Evolutionary conservation across 495 filamentous ascomycete genomes (phyloP).

Genomic region (Aspergillus steynii): DNA sequence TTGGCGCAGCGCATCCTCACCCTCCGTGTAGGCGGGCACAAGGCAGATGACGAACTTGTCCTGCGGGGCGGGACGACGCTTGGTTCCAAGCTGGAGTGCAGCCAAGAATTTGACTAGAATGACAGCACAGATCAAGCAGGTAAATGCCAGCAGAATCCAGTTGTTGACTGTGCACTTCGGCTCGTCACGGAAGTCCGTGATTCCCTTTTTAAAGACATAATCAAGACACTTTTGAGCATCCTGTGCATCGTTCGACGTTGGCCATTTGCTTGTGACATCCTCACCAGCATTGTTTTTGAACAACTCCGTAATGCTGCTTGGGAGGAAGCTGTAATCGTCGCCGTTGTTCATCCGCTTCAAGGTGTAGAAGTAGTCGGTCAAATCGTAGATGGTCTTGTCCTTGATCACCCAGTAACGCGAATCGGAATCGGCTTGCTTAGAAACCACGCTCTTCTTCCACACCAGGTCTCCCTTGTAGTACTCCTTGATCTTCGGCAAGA

Average conservation of each 20-base stretch:
- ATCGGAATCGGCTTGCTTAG: slow-evolving; percentile 59
- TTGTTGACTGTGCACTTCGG: slow-evolving; percentile 85
- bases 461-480: slow-evolving; percentile 90
- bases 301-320: slow-evolving; percentile 58
- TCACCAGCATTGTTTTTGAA: slow-evolving; percentile 73
- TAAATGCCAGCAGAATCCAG: slow-evolving; percentile 85
- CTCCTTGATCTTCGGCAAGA: slow-evolving; percentile 77
- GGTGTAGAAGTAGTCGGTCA: slow-evolving; percentile 89
- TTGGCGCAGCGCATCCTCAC: slow-evolving; percentile 89
- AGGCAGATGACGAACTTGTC: slow-evolving; percentile 99
- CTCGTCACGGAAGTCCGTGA: slow-evolving; percentile 77
- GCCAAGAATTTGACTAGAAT: slow-evolving; percentile 89
- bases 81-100: slow-evolving; percentile 90
- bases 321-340: slow-evolving; percentile 66
- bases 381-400: slow-evolving; percentile 74
- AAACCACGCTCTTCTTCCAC: slow-evolving; percentile 53
- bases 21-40: slow-evolving; percentile 96
- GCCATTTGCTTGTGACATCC: slow-evolving; percentile 71
- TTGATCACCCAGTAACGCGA: slow-evolving; percentile 80
- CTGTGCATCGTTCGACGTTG: slow-evolving; percentile 46
- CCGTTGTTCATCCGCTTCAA: slow-evolving; percentile 48
- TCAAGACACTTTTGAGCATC: slow-evolving; percentile 77
- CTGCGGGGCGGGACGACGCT: slow-evolving; percentile 83
- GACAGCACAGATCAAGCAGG: slow-evolving; percentile 75
- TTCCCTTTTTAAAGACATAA: slow-evolving; percentile 80